Base-by-base conservation (phyloP, 768 basidiomycete genomes). In the Antrodiella citrinella region DNA sequence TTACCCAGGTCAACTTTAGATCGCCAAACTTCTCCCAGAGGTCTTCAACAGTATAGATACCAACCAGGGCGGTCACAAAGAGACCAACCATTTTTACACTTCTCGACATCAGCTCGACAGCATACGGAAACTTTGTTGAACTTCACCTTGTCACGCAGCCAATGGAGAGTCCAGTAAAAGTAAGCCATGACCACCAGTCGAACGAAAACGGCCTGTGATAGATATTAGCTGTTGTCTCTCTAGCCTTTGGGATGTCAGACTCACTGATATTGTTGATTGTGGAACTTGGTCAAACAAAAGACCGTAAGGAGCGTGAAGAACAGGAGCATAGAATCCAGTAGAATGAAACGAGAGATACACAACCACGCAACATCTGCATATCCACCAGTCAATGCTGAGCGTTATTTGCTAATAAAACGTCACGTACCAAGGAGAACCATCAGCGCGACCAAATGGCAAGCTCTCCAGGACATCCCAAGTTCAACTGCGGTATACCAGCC, bases 21-120 rank as follows among this genome's bases (percentile, higher is more conserved):
- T 99, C 94, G 5, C 95, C 95, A 65, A 97, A 94, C 67, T 97
- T 98, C 41, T 94, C 86, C 95, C 95, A 99, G 5, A 99, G 79
- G 60, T 99, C 96, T 66, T 98, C 94, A 50, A 97, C 80, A 0
- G 96, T 98, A 68, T 99, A 98, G 1, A 96, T 67, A 21, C 96
- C 96, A 35, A 98, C 92, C 46, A 98, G 72, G 5, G 92, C 86
- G 1, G 92, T 98, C 47, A 91, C 91, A 64, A 99, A 99, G 10
- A 96, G 72, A 30, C 96, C 96, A 46, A 99, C 80, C 85, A 91
- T 85, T 70, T 99, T 99, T 54, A 99, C 86, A 57, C 94, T 96
- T 60, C 3, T n/a, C n/a, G n/a, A n/a, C n/a, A 20, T 15, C 43
- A 18, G 5, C 3, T 5, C n/a, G 12, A 19, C 7, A 35, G 30